These are phyloP conservation scores for Monosporascus sp. DNA, from an alignment of 2,329 filamentous ascomycete species.

Conservation along the genomic window DNA sequence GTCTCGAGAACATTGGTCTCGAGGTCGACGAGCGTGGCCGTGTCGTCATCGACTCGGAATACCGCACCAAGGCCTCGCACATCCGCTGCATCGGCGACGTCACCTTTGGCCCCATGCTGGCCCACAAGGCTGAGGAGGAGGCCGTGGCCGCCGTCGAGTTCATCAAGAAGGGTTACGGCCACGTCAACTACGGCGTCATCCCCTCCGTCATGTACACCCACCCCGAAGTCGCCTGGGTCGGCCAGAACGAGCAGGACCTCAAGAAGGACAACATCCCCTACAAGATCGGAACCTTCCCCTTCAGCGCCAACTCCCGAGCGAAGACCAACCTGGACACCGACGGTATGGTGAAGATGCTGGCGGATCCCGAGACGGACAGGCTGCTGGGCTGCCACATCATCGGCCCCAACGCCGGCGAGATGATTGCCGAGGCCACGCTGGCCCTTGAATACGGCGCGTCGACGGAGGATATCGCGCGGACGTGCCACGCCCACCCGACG, in stretches of 20 bases:
- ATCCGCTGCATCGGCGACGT: slow-evolving; percentile 95
- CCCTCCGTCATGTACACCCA: slow-evolving; percentile 99
- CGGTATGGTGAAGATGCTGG: slow-evolving; percentile 93
- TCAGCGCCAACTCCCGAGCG: slow-evolving; percentile 94
- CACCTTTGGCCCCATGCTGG: slow-evolving; percentile 98
- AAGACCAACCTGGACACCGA: slow-evolving; percentile 98
- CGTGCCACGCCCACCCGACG: slow-evolving; percentile 94
- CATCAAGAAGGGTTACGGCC: slow-evolving; percentile 95
- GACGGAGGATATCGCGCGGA: slow-evolving; percentile 89
- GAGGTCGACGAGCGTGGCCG: slow-evolving; percentile 91
- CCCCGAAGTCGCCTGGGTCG: slow-evolving; percentile 97
- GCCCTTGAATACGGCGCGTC: slow-evolving; percentile 95
- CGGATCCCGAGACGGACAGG: slow-evolving; percentile 93
- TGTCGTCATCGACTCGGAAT: slow-evolving; percentile 96
- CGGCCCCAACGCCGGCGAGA: slow-evolving; percentile 92
- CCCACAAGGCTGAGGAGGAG: slow-evolving; percentile 99
- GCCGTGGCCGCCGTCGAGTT: slow-evolving; percentile 91
- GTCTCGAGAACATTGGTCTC: slow-evolving; percentile 87
- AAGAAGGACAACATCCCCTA: slow-evolving; percentile 88
- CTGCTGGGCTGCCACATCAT: slow-evolving; percentile 96
- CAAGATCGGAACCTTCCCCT: slow-evolving; percentile 90
- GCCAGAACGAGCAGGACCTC: slow-evolving; percentile 93
- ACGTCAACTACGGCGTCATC: slow-evolving; percentile 98
- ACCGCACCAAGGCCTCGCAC: slow-evolving; percentile 95
- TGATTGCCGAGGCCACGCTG: slow-evolving; percentile 96